Conservation (phyloP, 306 rosid species). For the Crotalaria pallida region DNA sequence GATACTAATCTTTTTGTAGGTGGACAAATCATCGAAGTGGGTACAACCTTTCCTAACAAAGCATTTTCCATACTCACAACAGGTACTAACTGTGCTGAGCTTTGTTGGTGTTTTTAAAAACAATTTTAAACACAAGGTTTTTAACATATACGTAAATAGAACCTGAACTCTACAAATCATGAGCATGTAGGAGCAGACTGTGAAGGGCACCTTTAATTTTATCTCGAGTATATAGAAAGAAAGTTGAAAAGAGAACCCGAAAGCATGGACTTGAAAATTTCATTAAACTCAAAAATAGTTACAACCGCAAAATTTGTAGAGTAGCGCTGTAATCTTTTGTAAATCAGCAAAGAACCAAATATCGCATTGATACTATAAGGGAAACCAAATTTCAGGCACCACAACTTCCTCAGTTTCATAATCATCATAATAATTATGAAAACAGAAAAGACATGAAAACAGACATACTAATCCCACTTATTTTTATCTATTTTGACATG, state of each 20-base stretch:
- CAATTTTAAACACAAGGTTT: too few relatives aligned
- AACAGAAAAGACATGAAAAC: neutral
- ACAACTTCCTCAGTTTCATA: slow-evolving; percentile 9
- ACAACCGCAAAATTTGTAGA: slow-evolving; percentile 19
- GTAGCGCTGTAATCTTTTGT: neutral
- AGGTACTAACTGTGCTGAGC: too few relatives aligned
- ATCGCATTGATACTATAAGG: neutral
- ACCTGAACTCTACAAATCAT: too few relatives aligned
- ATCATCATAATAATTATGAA: slow-evolving; percentile 21
- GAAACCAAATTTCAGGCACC: slow-evolving; percentile 3
- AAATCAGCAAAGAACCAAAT: neutral
- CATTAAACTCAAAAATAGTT: neutral
- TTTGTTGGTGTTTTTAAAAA: too few relatives aligned
- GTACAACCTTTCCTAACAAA: too few relatives aligned
- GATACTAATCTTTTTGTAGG: too few relatives aligned
- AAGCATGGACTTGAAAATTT: neutral
- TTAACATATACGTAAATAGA: too few relatives aligned
- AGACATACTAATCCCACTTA: slow-evolving; percentile 15
- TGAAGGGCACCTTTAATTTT: too few relatives aligned
- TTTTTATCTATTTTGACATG: slow-evolving; percentile 1
- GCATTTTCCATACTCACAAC: too few relatives aligned
- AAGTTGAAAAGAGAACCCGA: neutral
- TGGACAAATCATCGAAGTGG: too few relatives aligned
- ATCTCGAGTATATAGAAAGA: too few relatives aligned
- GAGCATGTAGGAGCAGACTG: too few relatives aligned